Conservation (phyloP, 1,139 yeast genomes). For the Yamadazyma taylorii region DNA sequence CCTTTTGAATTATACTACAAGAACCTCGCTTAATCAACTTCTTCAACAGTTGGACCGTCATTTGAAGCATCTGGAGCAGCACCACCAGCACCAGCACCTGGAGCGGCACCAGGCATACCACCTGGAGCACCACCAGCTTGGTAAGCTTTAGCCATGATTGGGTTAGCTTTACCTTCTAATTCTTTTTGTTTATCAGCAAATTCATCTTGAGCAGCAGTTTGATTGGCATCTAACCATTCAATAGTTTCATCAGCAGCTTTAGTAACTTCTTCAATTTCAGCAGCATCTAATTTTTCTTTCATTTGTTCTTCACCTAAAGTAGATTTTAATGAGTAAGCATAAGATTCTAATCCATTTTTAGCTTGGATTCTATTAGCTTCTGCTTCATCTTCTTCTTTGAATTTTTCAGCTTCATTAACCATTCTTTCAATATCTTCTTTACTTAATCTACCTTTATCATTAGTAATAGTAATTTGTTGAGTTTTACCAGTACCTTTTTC, state of each 20-base stretch:
- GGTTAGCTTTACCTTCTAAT: conserved; percentile 90
- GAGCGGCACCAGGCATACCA: conserved; percentile 43
- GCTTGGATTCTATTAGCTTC: conserved; percentile 50
- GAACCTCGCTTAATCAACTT: conserved; percentile 65
- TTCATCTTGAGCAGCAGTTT: conserved; percentile 86
- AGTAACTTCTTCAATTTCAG: conserved; percentile 76
- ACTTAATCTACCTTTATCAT: conserved; percentile 53
- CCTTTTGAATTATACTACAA: background rate
- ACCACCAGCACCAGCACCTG: conserved; percentile 52
- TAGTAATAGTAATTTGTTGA: conserved; percentile 51
- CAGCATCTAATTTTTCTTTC: conserved; percentile 79
- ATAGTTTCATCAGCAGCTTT: conserved; percentile 85
- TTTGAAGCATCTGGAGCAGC: conserved; percentile 56
- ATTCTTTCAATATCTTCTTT: conserved; percentile 53
- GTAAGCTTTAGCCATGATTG: conserved; percentile 91
- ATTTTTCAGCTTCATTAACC: conserved; percentile 53
- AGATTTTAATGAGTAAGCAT: conserved; percentile 87
- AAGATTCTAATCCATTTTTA: conserved; percentile 91
- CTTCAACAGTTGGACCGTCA: conserved; percentile 93
- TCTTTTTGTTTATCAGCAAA: conserved; percentile 89
- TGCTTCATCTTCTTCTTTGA: conserved; percentile 50
- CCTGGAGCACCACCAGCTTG: conserved; percentile 64
- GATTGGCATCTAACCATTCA: conserved; percentile 85
- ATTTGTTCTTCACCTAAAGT: conserved; percentile 76
- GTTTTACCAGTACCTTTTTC: conserved; percentile 92